Percentiles rank a stretch among this genome's conserved stretches.
Conservation (phyloP, 2,329 filamentous ascomycete species). For the Bretziella fagacearum region DNA sequence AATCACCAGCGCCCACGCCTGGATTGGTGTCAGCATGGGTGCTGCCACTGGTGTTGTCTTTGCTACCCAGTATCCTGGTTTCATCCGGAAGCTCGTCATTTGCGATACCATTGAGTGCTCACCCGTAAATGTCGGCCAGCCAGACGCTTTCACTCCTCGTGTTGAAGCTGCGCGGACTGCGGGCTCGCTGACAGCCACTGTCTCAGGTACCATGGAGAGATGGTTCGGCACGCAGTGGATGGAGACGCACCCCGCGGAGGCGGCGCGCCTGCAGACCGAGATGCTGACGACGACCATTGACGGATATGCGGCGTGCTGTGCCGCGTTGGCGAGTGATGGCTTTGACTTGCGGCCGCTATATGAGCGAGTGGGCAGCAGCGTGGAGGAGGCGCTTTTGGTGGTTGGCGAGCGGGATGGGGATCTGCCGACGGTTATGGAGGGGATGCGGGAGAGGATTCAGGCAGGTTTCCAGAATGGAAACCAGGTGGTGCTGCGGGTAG, state of each 20-base stretch:
- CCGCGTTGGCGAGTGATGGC: constrained; percentile 22
- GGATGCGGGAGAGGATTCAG: constrained; percentile 24
- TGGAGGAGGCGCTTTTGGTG: constrained; percentile 24
- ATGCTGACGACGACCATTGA: constrained; percentile 25
- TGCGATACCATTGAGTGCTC: constrained; percentile 27
- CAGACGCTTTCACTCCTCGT: constrained; percentile 24
- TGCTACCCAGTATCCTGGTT: constrained; percentile 23
- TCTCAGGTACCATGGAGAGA: constrained; percentile 23
- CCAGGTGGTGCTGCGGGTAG: constrained; percentile 21
- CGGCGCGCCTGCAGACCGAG: constrained; percentile 21
- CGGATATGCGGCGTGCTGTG: constrained; percentile 27
- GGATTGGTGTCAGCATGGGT: constrained; percentile 31
- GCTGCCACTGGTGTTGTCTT: constrained; percentile 26
- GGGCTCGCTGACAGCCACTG: constrained; percentile 20
- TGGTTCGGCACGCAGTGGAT: constrained; percentile 28
- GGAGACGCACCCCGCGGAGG: constrained; percentile 22
- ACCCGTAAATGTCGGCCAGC: constrained; percentile 22
- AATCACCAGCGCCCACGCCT: constrained; percentile 22
- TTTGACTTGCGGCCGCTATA: constrained; percentile 26
- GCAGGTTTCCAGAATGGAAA: constrained; percentile 20
- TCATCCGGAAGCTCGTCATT: constrained; percentile 24
- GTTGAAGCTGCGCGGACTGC: constrained; percentile 22
- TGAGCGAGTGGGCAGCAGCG: constrained; percentile 20
- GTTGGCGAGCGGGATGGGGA: constrained; percentile 28
- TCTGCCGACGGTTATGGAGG: constrained; percentile 24